Evolutionary conservation across 192 early-diverging fungal species (phyloP), one percentile per base, ranked within the genome.

Genomic region (Obelidium mucronatum): DNA sequence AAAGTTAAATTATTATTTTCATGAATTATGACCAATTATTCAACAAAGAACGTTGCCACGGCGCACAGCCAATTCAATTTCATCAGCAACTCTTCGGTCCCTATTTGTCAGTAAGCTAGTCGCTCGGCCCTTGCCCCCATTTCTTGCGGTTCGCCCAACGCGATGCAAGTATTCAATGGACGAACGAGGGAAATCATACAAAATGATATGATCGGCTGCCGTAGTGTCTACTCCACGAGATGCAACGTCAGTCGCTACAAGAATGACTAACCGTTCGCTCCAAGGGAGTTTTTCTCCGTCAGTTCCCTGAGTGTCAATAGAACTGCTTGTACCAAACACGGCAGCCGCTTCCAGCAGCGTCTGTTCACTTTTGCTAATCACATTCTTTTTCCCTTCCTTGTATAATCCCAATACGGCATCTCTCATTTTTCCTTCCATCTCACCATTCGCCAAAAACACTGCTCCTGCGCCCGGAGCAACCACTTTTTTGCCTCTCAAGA

Each of bases 91-190:
- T 53, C 83, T 80, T 24, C 83, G 74, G 79, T 95, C 93, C 65
- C 90, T 89, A 60, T 90, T 89, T 28, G 89, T 88, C 2, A 98
- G 85, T 71, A 98, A 84, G 58, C 90, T 90, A 13, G 93, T 94
- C 4, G 93, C 94, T 65, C 92, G 88, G 15, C 97, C 97, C 1
- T 76, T 81, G 13, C 83, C 82, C 4, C 95, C 95, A 0, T 90
- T 92, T 3, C 97, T 87, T 3, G 94, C 97, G 0, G 97, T 97
- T 19, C 97, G 82, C 0, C 97, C 97, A 1, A 94, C 86, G 24
- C 97, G 90, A 78, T 98, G 97, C 63, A 98, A 69, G 78, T 96
- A 98, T 81, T 98, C 94, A 28, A 96, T 92, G 0, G 92, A 90
- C 0, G 92, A 94, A 3, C 91, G 90, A 0, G 96, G 96, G 78